A percentile compares a stretch with the other conserved stretches of the same genome.
These are phyloP conservation scores for Hymenoscyphus repandus DNA, from an alignment of 2,329 filamentous ascomycete species.

Conservation along the genomic window DNA sequence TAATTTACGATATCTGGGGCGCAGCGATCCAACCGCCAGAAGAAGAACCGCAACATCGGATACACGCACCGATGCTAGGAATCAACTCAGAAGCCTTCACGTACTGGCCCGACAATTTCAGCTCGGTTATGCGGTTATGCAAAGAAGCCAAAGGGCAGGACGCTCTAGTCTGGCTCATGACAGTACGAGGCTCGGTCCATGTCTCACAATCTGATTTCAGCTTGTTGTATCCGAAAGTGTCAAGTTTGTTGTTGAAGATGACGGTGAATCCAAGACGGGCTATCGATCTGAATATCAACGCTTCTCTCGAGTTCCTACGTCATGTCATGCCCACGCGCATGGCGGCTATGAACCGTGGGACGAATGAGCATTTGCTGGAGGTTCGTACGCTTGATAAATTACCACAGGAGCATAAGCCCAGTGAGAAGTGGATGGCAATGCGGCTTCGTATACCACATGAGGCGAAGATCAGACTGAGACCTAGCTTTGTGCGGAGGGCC, in stretches of 20 bases:
- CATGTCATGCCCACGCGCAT: conserved; percentile 44
- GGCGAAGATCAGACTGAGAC: conserved; percentile 42
- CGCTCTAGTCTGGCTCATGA: conserved; percentile 44
- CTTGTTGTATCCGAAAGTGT: conserved; percentile 55
- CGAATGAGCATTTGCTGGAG: conserved; percentile 47
- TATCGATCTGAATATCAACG: conserved; percentile 57
- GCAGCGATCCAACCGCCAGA: conserved; percentile 39
- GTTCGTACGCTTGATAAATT: conserved; percentile 38
- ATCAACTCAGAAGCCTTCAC: conserved; percentile 67
- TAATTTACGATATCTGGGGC: conserved; percentile 64
- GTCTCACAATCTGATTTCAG: conserved; percentile 63
- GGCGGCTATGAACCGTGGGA: conserved; percentile 46
- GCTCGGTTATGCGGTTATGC: conserved; percentile 50
- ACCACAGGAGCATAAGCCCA: conserved; percentile 47
- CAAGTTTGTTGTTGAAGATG: conserved; percentile 55
- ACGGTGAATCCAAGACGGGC: conserved; percentile 58
- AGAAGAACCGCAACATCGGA: conserved; percentile 39
- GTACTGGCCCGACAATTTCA: conserved; percentile 62
- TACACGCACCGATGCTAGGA: conserved; percentile 51
- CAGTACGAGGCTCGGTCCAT: conserved; percentile 56
- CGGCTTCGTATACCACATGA: conserved; percentile 55
- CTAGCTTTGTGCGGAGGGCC: conserved; percentile 22
- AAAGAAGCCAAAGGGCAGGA: conserved; percentile 47
- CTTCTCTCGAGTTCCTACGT: conserved; percentile 57
- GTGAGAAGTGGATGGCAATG: conserved; percentile 53